phyloP scores from a whole-genome alignment of 306 rosid genomes.

The Lathyrus sativus region DNA sequence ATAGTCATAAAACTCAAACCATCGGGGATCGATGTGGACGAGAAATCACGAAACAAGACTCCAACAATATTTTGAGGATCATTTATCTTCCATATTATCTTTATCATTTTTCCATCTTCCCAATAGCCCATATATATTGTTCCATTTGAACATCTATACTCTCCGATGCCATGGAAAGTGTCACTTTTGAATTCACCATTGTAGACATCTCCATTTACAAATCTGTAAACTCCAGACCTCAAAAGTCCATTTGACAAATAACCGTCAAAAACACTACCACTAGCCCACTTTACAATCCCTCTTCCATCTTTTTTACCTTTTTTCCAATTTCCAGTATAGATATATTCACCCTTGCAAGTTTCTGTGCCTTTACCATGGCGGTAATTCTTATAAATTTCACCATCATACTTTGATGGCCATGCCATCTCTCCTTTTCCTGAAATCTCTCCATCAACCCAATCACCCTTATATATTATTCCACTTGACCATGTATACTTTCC shows the following conservation, averaged over 20 bases:
- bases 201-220: slow-evolving; percentile 51
- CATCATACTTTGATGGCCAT: background rate
- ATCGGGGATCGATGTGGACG: no score
- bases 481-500: background rate
- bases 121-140: no score
- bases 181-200: slow-evolving; percentile 32
- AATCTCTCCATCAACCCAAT: background rate
- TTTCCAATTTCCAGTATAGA: slow-evolving; percentile 75
- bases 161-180: no score
- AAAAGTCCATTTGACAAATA: slow-evolving; percentile 58
- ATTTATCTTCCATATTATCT: no score
- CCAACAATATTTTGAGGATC: no score
- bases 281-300: slow-evolving; percentile 79
- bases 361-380: background rate
- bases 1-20: no score
- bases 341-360: background rate
- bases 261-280: slow-evolving; percentile 75
- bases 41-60: no score
- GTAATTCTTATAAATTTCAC: background rate
- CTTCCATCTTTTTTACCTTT: slow-evolving; percentile 72
- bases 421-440: background rate
- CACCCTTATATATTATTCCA: background rate
- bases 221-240: slow-evolving; percentile 70
- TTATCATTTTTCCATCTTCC: no score
- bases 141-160: no score